Conservation (phyloP, 768 basidiomycete species). For the Pulveroboletus sp. region DNA sequence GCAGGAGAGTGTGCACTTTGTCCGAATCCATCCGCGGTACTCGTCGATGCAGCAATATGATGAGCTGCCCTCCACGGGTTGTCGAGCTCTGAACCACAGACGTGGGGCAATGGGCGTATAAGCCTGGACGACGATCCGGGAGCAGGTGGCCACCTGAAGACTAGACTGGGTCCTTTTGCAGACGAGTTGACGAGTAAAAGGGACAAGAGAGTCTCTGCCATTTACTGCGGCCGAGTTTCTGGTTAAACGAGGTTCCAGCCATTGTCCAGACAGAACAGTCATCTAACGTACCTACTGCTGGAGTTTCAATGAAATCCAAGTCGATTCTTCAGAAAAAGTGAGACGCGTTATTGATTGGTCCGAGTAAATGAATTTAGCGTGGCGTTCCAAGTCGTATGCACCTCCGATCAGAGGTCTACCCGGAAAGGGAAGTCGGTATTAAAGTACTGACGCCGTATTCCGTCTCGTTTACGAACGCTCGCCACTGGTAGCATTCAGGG, state of each 20-base stretch:
- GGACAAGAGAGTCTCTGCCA: conserved; percentile 71
- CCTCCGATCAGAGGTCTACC: not conserved
- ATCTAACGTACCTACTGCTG: not conserved
- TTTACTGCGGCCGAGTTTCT: not conserved
- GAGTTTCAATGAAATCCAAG: not conserved
- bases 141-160: conserved; percentile 81
- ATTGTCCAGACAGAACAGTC: not conserved
- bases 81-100: conserved; percentile 48
- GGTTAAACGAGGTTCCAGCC: no score
- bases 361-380: no score
- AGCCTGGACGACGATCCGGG: conserved; percentile 65
- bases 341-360: no score
- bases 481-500: no score
- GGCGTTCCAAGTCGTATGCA: no score
- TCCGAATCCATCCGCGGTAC: conserved; percentile 18
- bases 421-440: conserved; percentile 6
- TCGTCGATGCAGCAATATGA: conserved; percentile 35
- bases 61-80: conserved; percentile 72
- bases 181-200: conserved; percentile 83
- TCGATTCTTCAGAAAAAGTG: not conserved
- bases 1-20: not conserved
- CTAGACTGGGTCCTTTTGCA: conserved; percentile 71
- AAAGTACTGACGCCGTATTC: not conserved
- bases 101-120: conserved; percentile 61
- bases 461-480: no score